phyloP scores from a whole-genome alignment of 2,329 filamentous ascomycete species.

The Penicillium sp. region DNA sequence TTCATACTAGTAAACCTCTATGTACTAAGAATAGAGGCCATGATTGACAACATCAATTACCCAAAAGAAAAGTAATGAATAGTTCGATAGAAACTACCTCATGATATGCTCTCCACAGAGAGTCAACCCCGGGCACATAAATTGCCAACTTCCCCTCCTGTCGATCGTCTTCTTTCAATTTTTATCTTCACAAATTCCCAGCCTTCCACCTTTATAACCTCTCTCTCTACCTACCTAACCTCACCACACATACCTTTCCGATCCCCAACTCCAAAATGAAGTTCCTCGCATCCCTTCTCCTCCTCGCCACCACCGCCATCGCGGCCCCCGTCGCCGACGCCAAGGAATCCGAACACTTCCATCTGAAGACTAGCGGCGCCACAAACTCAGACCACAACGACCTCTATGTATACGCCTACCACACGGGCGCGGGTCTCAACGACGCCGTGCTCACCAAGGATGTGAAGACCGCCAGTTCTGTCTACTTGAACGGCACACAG shows the following conservation, averaged over 20 bases:
- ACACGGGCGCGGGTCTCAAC: constrained; percentile 41
- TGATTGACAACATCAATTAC: neutral
- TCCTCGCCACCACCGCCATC: constrained; percentile 28
- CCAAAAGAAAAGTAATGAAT: neutral
- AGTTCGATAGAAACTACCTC: neutral
- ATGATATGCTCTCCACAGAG: constrained; percentile 1
- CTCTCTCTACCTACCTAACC: neutral
- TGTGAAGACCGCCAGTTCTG: constrained; percentile 21
- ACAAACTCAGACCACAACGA: constrained; percentile 30
- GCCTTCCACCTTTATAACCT: neutral
- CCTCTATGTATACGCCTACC: constrained; percentile 39
- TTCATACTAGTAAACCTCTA: neutral
- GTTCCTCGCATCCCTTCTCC: constrained; percentile 28
- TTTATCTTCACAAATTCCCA: neutral
- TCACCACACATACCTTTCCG: too few relatives aligned
- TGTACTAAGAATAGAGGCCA: neutral
- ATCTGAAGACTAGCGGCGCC: constrained; percentile 34
- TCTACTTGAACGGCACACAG: constrained; percentile 35
- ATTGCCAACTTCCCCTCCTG: neutral
- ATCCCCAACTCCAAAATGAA: constrained; percentile 24
- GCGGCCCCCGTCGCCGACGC: constrained; percentile 27
- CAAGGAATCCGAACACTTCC: constrained; percentile 26
- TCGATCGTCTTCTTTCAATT: neutral
- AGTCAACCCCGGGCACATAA: neutral
- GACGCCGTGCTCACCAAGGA: constrained; percentile 36